Evolutionary conservation across 2,329 filamentous ascomycete genomes (phyloP), one percentile per base, ranked within the genome.

Genomic region (Aspergillus piperis): DNA sequence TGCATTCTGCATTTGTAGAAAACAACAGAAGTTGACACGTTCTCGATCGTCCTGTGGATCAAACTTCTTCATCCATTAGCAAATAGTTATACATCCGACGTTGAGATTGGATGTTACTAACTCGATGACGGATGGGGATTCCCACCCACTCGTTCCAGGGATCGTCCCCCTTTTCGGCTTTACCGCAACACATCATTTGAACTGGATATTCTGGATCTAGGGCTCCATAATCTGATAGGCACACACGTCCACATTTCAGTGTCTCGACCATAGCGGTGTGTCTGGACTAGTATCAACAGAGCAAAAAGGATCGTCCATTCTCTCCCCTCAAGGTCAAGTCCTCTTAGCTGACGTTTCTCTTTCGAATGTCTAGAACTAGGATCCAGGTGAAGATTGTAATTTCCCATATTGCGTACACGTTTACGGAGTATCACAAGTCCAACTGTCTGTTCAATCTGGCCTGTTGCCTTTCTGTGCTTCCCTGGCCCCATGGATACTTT

Each of bases 121-220:
- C 52, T 44, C 52, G 32, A 11, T 50, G 48, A 48, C 48, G 48
- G 56, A 58, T 53, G 48, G 39, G 21, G n/a, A 58, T 53, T 44
- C 41, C 56, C 48, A 53, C 56, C 56, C 56, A 13, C 11, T 47
- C 7, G 44, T 55, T 41, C 56, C 38, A 56, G 41, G 59, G 42
- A 59, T 58, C 56, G 42, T 30, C 49, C 48, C 53, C 42, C 25
- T 49, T 51, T 58, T 53, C 47, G 36, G 38, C 47, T 47, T 36
- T 44, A 47, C 52, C 11, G 32, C 32, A 25, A 41, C 36, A 38
- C 32, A 44, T 39, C 39, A 42, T 41, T 21, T 23, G 15, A 27
- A 27, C n/a, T 23, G 42, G n/a, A 30, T 23, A n/a, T 25, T 53
- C 36, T 19, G 23, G 53, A 58, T 39, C 36, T 41, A 42, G 53